Evolutionary conservation across 2,329 filamentous ascomycete species (phyloP).

Genomic region (Dothistroma septosporum): DNA sequence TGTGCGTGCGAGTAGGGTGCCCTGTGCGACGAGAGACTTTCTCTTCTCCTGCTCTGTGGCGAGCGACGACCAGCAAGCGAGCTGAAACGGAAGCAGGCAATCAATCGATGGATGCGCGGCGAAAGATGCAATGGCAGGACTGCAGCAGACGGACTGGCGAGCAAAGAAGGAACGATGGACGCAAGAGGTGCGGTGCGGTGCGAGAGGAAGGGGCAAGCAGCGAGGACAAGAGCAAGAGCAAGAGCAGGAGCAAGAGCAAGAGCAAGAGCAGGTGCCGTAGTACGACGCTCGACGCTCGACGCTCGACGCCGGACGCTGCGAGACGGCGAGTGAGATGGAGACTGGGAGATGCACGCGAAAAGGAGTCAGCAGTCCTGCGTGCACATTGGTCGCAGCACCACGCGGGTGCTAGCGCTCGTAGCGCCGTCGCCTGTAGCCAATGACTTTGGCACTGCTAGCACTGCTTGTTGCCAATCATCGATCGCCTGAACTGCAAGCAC

Average conservation of each 20-base stretch:
- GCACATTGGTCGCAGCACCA: neutral
- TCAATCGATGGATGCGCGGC: constrained; percentile 1
- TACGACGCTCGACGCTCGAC: too few species aligned
- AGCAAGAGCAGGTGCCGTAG: neutral
- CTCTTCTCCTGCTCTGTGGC: neutral
- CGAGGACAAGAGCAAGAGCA: too few species aligned
- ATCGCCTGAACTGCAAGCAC: neutral
- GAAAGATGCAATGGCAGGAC: neutral
- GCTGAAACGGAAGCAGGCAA: neutral
- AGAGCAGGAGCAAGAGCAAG: too few species aligned
- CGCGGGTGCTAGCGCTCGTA: neutral
- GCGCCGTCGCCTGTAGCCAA: neutral
- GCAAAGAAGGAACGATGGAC: neutral
- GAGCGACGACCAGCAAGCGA: constrained; percentile 2
- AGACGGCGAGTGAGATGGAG: too few species aligned
- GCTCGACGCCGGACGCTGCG: too few species aligned
- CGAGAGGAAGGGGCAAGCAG: neutral
- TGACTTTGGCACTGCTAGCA: neutral
- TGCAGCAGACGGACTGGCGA: constrained; percentile 1
- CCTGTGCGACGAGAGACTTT: neutral
- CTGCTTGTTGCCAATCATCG: neutral
- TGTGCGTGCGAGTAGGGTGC: neutral
- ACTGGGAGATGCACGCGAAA: too few species aligned
- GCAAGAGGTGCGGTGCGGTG: neutral
- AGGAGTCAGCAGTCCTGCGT: neutral